These are phyloP conservation scores for Plectosphaerella cucumerina DNA, from an alignment of 2,329 filamentous ascomycete species.

Conservation along the genomic window DNA sequence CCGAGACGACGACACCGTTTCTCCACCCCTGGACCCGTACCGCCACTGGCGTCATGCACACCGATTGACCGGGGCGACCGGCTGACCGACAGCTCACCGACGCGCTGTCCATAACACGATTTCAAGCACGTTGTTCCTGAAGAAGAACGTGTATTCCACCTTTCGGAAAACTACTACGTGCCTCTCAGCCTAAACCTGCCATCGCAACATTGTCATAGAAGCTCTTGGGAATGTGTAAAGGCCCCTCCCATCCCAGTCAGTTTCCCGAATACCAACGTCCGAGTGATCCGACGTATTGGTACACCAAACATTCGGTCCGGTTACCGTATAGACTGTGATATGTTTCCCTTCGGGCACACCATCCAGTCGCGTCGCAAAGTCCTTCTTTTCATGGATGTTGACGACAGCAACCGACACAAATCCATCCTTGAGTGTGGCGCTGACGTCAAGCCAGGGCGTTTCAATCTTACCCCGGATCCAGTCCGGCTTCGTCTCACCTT, in stretches of 20 bases:
- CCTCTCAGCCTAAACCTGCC: too few species aligned
- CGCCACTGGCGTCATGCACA: too few species aligned
- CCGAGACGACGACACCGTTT: too few species aligned
- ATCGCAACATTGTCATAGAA: slow-evolving; percentile 63
- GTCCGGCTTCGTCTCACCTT: slow-evolving; percentile 57
- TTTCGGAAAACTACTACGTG: too few species aligned
- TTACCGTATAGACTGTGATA: slow-evolving; percentile 60
- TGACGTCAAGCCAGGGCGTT: slow-evolving; percentile 67
- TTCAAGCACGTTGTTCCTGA: too few species aligned
- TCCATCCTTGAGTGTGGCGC: slow-evolving; percentile 55
- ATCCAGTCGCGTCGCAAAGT: slow-evolving; percentile 53
- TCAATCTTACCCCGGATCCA: slow-evolving; percentile 64
- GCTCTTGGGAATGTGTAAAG: slow-evolving; percentile 64
- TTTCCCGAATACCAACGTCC: slow-evolving; percentile 43
- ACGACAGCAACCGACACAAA: slow-evolving; percentile 66
- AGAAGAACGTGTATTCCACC: too few species aligned
- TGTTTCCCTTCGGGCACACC: slow-evolving; percentile 42
- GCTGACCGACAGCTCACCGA: too few species aligned
- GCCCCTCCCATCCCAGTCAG: slow-evolving; percentile 58
- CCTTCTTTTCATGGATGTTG: slow-evolving; percentile 61
- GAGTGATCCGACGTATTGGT: slow-evolving; percentile 61
- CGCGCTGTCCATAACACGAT: too few species aligned
- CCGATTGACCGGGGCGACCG: too few species aligned
- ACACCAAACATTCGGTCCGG: slow-evolving; percentile 52
- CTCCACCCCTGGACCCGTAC: too few species aligned